Evolutionary conservation across 2,329 filamentous ascomycete genomes (phyloP), one percentile per base, ranked within the genome.

Genomic region (Leptodontidium sp.): DNA sequence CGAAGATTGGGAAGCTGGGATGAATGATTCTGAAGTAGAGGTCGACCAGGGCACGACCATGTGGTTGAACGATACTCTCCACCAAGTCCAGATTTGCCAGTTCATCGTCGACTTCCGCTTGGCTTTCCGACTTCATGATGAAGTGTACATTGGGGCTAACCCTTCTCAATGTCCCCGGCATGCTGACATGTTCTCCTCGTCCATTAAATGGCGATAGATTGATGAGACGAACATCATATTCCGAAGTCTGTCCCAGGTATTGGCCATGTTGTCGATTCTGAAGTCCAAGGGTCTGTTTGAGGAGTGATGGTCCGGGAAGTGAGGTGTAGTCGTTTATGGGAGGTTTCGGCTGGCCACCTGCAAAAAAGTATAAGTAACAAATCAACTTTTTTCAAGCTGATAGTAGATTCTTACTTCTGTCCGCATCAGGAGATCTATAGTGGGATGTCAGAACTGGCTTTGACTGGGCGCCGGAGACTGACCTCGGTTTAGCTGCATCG

Each of bases 171-270:
- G 85, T 88, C 49, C 88, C 88, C 68, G 87, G 84, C 52, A 90
- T 86, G 68, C 92, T 85, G 24, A 91, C 86, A 75, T 90, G 93
- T 81, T 94, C 92, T 81, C 94, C 91, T 76, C 91, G 89, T 32
- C 89, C 89, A 80, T 94, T 91, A 79, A 94, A 94, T 5, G 89
- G 86, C 21, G 91, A 93, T 32, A 94, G 86, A 75, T 92, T 92
- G 80, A 94, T 92, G 68, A 95, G 84, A 24, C 90, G 89, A n/a
- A 91, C 90, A 78, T 95, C 92, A 77, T 94, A 92, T 74, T 93
- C 91, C 53, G 91, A 93, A 57, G 91, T 94, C 68, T 91, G 87
- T 29, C 92, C 92, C 73, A 95, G 91, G 77, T 94, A 93, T 79
- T 93, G 90, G 80, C 91, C 92, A 79, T 91, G 92, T 69, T 91